Evolutionary conservation across 176 grass and related monocot genomes (phyloP), one percentile per base, ranked within the genome.

Genomic region (Carex parvula): DNA sequence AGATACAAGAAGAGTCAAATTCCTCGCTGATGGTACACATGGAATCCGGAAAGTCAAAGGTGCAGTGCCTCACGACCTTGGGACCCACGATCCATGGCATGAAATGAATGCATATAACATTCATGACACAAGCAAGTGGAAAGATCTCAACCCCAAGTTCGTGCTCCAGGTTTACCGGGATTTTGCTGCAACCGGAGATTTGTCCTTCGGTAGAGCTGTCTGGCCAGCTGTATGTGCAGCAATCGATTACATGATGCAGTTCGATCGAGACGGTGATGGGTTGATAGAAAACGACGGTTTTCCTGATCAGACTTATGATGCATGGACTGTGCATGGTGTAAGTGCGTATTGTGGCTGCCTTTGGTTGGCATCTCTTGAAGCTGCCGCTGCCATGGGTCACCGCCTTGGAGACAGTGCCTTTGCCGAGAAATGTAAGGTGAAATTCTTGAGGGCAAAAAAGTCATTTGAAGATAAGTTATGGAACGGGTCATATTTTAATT

Each of bases 71-170:
- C 96, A 99, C 89, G 96, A 99, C 75, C 87, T 99, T 83, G 96
- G 96, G 89, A 93, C 93, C 13, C 89, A 99, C 68, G 93, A 99
- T 69, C 96, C 96, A 26, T 99, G 96, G 96, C 90, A 93, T 67
- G 96, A 99, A 90, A 95, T 99, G 96, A 99, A 99, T 87, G 92
- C 96, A 7, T 99, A 99, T 69, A 95, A 95, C 60, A 95, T 99
- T 84, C 96, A 95, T 55, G 89, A 99, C 76, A 95, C 96, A 76
- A 99, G 91, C 84, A 99, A 92, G 86, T 99, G 93, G 96, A 99
- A 99, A 85, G 96, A 99, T 94, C 85, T 99, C 33, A 99, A 99
- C 66, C 93, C 96, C 76, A 99, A 99, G 86, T 99, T 99, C 60
- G 93, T 99, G 81, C 89, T 99, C 3, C 96, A 94, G 85, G 89